Evolutionary conservation across 371 early-diverging fungal genomes (phyloP).

Genomic region (Mortierella sp.): DNA sequence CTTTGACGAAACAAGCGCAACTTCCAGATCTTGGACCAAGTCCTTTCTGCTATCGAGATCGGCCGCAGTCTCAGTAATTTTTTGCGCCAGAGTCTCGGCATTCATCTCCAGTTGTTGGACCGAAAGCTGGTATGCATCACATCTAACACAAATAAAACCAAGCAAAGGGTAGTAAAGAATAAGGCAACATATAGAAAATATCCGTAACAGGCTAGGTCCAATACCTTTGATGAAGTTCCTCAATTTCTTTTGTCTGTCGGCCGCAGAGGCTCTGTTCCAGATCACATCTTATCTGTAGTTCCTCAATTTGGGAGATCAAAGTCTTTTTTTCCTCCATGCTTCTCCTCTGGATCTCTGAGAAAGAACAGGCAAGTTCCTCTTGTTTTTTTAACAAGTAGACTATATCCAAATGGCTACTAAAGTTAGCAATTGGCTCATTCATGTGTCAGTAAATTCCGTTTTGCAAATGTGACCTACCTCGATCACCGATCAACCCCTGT

Average conservation of each 20-base stretch:
- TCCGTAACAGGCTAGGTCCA: background rate
- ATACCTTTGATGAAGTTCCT: background rate
- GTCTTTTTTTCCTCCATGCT: background rate
- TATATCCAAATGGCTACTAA: background rate
- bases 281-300: background rate
- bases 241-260: background rate
- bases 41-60: background rate
- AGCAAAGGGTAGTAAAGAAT: background rate
- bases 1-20: background rate
- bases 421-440: background rate
- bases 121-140: background rate
- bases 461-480: background rate
- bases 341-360: background rate
- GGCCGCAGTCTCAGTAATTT: background rate
- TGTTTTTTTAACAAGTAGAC: background rate
- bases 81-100: background rate
- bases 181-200: background rate
- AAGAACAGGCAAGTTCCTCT: background rate
- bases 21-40: background rate
- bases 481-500: background rate
- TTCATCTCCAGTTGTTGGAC: background rate
- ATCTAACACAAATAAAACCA: background rate
- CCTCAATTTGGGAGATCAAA: background rate
- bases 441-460: background rate
- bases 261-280: background rate